Conservation (phyloP, 768 basidiomycete species). For the Rhodotorula diobovata region DNA sequence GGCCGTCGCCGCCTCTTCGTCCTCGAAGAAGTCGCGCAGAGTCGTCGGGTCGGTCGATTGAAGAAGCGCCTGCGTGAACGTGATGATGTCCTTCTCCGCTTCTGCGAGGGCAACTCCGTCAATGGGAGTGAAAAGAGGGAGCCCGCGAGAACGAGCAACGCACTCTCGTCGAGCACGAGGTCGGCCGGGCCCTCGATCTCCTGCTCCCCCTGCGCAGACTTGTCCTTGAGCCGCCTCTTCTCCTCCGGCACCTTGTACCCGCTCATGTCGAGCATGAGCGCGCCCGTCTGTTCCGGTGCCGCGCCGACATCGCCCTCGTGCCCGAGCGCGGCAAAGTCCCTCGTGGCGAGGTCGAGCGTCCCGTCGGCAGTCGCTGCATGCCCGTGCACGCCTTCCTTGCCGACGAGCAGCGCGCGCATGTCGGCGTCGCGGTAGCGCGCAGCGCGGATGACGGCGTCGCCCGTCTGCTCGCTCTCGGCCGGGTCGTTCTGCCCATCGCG, state of each 20-base stretch:
- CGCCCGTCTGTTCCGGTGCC: slow-evolving; percentile 28
- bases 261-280: slow-evolving; percentile 72
- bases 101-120: background rate
- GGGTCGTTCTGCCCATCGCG: background rate
- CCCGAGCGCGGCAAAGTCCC: background rate
- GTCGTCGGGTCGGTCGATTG: slow-evolving; percentile 37
- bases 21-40: slow-evolving; percentile 33
- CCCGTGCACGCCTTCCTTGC: slow-evolving; percentile 1
- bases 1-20: background rate
- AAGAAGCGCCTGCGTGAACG: slow-evolving; percentile 37
- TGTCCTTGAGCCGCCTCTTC: slow-evolving; percentile 10
- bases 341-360: background rate
- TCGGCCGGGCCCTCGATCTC: slow-evolving; percentile 5
- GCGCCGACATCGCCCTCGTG: slow-evolving; percentile 9
- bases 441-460: slow-evolving; percentile 29
- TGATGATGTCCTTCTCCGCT: slow-evolving; percentile 37
- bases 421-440: slow-evolving; percentile 28
- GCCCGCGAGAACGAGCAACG: background rate
- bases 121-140: too few species aligned
- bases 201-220: slow-evolving; percentile 17
- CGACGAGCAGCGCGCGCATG: slow-evolving; percentile 16
- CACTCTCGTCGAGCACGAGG: slow-evolving; percentile 23
- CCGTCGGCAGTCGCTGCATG: background rate
- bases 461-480: slow-evolving; percentile 13
- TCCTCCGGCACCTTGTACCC: slow-evolving; percentile 63